Evolutionary conservation across 1,284 basidiomycete species (phyloP), one percentile per base, ranked within the genome.

Genomic region (Pulveroboletus sp.): DNA sequence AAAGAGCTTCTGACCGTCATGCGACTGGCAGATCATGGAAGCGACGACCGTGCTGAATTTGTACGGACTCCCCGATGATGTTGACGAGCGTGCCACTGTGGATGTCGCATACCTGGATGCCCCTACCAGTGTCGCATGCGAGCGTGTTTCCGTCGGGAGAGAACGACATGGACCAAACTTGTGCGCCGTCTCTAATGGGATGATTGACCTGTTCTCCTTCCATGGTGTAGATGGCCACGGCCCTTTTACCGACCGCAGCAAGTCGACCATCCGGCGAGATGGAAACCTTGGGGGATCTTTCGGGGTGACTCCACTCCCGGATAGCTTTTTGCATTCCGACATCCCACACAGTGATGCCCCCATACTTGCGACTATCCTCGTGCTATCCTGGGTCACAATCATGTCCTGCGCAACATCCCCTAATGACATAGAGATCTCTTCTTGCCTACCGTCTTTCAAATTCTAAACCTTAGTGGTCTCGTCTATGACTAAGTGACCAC

Each of bases 81-180:
- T 7, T 12, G 12, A 25, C 0, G 25, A 36, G 42, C 7, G 0
- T 14, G 2, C 43, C 52, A 18, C 8, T 40, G 17, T 14, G 4
- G 18, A 52, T 17, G 5, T 50, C 24, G 9, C 51, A 54, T 5
- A 51, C 20, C 2, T 5, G 17, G 24, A 60, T 38, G 9, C 11
- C 8, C 2, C 4, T 5, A 7, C 11, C 2, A 2, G 28, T 43
- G 10, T 20, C n/a, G n/a, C 38, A 55, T 6, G 53, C 60, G 6
- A 62, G 50, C 48, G 31, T 50, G 8, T 18, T 1, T 10, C 52
- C 48, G 20, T 49, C 33, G 0, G 57, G 49, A 26, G 57, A 60
- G 44, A 61, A 61, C 4, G 14, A 31, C n/a, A 53, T 12, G 12
- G 17, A 38, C 7, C 0, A 15, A 8, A 20, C 20, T 8, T 1